Percentiles rank a stretch among this genome's conserved stretches.
These are phyloP conservation scores for Voacanga thouarsii DNA, from an alignment of 257 asterid genomes.

Conservation along the genomic window DNA sequence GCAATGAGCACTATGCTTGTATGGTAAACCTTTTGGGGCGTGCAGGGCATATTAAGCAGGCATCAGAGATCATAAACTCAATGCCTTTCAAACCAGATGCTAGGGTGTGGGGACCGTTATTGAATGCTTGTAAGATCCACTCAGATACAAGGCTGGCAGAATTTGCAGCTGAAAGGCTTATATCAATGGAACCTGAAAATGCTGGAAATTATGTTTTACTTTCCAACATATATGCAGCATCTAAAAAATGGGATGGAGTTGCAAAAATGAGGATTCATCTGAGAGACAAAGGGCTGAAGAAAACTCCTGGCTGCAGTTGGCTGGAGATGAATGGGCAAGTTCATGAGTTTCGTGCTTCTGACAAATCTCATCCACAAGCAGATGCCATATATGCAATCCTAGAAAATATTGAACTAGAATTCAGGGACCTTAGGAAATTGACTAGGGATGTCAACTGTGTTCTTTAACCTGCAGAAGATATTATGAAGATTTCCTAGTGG, in stretches of 20 bases:
- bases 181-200: not conserved
- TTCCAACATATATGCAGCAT: slow-evolving; percentile 1
- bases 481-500: not conserved
- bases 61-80: not conserved
- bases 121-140: slow-evolving; percentile 5
- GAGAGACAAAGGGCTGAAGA: not conserved
- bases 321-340: not conserved
- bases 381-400: not conserved
- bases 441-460: not conserved
- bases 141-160: not conserved
- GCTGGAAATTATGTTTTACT: slow-evolving; percentile 4
- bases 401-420: not conserved
- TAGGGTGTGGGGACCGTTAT: not conserved
- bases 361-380: not conserved
- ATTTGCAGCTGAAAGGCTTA: not conserved
- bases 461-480: not conserved
- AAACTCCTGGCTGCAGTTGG: slow-evolving; percentile 3
- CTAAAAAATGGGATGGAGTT: not conserved
- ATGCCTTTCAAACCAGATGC: not conserved
- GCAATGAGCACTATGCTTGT: not conserved
- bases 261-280: slow-evolving; percentile 4
- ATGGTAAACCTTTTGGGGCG: slow-evolving; percentile 6
- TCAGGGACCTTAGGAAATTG: not conserved
- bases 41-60: slow-evolving; percentile 6
- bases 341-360: slow-evolving; percentile 1